Evolutionary conservation across 345 rosid species (phyloP), one percentile per base, ranked within the genome.

Genomic region (Dovyalis caffra): DNA sequence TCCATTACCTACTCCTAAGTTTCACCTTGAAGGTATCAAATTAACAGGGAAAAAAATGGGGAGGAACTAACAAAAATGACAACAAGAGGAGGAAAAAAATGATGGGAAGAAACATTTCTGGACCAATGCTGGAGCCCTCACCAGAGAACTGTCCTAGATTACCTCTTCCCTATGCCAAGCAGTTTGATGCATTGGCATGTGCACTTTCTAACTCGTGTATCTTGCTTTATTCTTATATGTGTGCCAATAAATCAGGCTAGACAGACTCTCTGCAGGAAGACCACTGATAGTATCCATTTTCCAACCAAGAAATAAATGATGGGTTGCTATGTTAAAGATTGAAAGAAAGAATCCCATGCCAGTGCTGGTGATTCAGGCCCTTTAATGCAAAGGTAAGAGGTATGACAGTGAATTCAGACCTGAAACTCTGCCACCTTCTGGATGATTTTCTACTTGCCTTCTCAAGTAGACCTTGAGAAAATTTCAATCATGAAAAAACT

Each of bases 1-100:
- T 82, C 80, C 83, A 77, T 80, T 40, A 67, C 69, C 88, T 88
- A 82, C 85, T 78, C 83, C 88, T 84, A 87, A 69, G 79, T 28
- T 75, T 82, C 77, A 83, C 75, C 84, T 74, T 61, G 37, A 61
- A 64, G 61, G 72, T 81, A 79, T 72, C 69, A 33, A 68, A 73
- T 71, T 69, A 58, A 71, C 21, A 23, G 32, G 43, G 18, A 8
- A 66, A 66, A 79, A 81, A 73, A 64, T 40, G 64, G 71, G 66
- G 65, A 61, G 66, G 68, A 66, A 74, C 77, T 72, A 70, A 73
- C 74, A 77, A 82, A 83, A 79, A 76, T 49, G 53, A 49, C 35
- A 64, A 76, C 32, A 62, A n/a, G 6, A 69, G 63, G 15, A 63
- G 6, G 53, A 33, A 72, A 69, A 11, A 56, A 51, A 51, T 64